Base-by-base conservation (phyloP, 2,329 filamentous ascomycete species). In the Calonectria hongkongensis region DNA sequence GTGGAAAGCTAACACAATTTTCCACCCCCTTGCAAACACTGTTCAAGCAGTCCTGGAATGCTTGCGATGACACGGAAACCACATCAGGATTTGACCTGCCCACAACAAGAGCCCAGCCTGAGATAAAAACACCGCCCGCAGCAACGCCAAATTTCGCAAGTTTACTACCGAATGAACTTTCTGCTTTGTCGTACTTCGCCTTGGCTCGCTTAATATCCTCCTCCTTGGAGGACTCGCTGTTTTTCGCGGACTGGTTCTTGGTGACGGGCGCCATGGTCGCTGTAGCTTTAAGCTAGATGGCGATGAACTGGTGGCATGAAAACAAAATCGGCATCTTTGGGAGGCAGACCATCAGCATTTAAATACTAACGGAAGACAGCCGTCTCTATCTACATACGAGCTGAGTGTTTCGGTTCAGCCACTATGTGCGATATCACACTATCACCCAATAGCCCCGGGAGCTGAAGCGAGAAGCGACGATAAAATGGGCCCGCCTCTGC, bases 111-210 rank as follows among this genome's bases (percentile, higher is more conserved):
- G 21, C 28, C 36, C 28, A 16, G 4, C 9, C 28, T 9, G 51
- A 36, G 18, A 65, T 9, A 10, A 39, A 10, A 21, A 12, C 10
- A 5, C 45, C 25, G 10, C n/a, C n/a, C 7, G 10, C 12, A 18
- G 10, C 28, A 1, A 50, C 28, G 1, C 2, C 3, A 9, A 3
- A 33, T 12, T 21, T 30, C 45, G 18, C 6, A n/a, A 39, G n/a
- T 15, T 2, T 4, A 36, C 10, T 25, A 36, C 16, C 28, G n/a
- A 13, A 25, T 15, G 39, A 6, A 2, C 27, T 30, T 16, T 21
- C 15, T 8, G 18, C 43, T 10, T 65, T 50, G 18, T 65, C 39
- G 43, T 64, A 64, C 8, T 64, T 27, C 16, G n/a, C 30, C 39
- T 48, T 48, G 8, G 41, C 60, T 27, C 25, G 10, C 6, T 48